Percentiles rank a stretch among this genome's conserved stretches.
Evolutionary conservation across 768 basidiomycete genomes (phyloP).

Genomic region (Cystofilobasidium capitatum): DNA sequence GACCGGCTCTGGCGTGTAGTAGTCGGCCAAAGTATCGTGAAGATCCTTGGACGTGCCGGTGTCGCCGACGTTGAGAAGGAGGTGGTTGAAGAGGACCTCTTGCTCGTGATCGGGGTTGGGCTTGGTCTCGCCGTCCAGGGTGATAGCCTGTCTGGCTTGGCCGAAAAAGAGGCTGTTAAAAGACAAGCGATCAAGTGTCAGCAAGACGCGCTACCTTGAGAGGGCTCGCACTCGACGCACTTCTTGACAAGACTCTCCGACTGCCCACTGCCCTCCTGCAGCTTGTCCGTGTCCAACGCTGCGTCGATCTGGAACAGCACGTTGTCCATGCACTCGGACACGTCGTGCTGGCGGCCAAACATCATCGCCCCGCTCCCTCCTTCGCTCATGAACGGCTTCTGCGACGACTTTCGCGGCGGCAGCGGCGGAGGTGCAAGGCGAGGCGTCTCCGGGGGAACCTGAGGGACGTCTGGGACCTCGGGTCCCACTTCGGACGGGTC

Average conservation of each 20-base stretch:
- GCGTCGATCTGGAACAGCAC: conserved; percentile 98
- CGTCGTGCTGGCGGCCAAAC: conserved; percentile 79
- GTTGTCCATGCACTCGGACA: conserved; percentile 98
- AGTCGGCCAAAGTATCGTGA: conserved; percentile 83
- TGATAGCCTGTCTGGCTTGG: conserved; percentile 57
- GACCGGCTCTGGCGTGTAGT: conserved; percentile 70
- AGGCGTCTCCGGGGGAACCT: background rate
- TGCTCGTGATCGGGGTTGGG: conserved; percentile 51
- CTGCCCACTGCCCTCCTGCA: conserved; percentile 38
- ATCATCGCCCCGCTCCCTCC: conserved; percentile 16
- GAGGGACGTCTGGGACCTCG: background rate
- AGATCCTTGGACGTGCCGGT: conserved; percentile 69
- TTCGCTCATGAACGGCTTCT: background rate
- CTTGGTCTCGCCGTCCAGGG: conserved; percentile 29
- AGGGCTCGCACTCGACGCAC: conserved; percentile 10
- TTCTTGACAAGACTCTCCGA: conserved; percentile 27
- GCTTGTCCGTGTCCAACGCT: conserved; percentile 57
- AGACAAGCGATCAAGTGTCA: background rate
- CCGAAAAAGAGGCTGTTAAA: conserved; percentile 69
- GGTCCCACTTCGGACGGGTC: background rate
- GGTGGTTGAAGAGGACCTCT: conserved; percentile 84
- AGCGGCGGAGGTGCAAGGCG: conserved; percentile 7
- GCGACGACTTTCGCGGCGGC: conserved; percentile 12
- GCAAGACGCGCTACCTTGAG: background rate
- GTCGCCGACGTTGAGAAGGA: conserved; percentile 76